Evolutionary conservation across 306 rosid species (phyloP).

Genomic region (Castanea sativa): DNA sequence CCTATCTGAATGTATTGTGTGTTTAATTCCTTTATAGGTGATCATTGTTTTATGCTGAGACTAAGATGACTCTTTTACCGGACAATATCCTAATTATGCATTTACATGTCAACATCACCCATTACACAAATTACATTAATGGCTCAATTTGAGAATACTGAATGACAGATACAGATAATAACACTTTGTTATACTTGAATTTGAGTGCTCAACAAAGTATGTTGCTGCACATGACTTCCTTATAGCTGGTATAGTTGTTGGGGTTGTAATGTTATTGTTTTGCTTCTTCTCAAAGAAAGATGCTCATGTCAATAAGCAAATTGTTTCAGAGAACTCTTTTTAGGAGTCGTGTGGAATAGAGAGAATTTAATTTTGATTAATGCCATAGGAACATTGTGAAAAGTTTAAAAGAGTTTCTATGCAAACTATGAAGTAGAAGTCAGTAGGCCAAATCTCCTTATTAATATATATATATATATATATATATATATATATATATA

Average conservation of each 20-base stretch:
- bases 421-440: background rate
- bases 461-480: too few species aligned
- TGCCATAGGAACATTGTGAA: background rate
- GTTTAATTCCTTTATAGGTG: background rate
- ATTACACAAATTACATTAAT: too few species aligned
- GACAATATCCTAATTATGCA: background rate
- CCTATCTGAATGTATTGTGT: conserved; percentile 11
- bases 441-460: too few species aligned
- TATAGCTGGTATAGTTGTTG: background rate
- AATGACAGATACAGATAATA: background rate
- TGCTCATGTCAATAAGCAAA: background rate
- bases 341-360: background rate
- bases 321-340: background rate
- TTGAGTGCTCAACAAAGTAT: too few species aligned
- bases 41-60: background rate
- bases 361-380: background rate
- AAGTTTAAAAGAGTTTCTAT: background rate
- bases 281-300: background rate
- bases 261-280: background rate
- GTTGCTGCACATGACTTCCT: background rate
- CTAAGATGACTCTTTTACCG: background rate
- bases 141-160: background rate
- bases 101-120: background rate
- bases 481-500: too few species aligned
- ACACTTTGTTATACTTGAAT: too few species aligned